Evolutionary conservation across 768 basidiomycete genomes (phyloP), one percentile per base, ranked within the genome.

Genomic region (Kwoniella europaea): DNA sequence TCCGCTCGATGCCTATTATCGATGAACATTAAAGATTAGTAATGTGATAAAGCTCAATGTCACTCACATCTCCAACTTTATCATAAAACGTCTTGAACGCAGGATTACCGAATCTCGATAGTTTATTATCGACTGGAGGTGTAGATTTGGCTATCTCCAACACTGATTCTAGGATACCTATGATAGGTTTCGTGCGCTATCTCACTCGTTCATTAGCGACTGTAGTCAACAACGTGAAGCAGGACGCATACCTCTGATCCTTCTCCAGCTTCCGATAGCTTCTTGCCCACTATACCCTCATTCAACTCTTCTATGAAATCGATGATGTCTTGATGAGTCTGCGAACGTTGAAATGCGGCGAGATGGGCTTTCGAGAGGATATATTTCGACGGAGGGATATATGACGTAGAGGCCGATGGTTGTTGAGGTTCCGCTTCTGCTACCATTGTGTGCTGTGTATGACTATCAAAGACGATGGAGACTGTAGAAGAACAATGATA

Each of bases 71-170:
- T 18, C 85, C 78, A 7, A 98, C 86, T 76, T 88, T 88, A 84
- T 98, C 95, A 75, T 94, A 93, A 81, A 98, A 97, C 0, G 88
- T 89, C 76, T 91, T 86, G 84, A 99, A 99, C 0, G 97, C 97
- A 4, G 97, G 97, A 84, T 99, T 99, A 1, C 97, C 96, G 79
- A 99, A 99, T 41, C 96, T 87, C 52, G 95, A 98, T 3, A 90
- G 90, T 61, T 90, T 82, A 81, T 97, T 98, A 74, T 94, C 91
- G 18, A 95, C 89, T 0, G 95, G 90, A 1, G 96, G 97, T 0
- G 89, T 94, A 3, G 86, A 87, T 18, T 86, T 85, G 10, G 89
- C 92, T 13, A 91, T 85, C 18, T 85, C 80, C 77, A 92, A 90
- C 2, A 98, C 88, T 13, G 84, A 82, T 41, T 90, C 88, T 2